Evolutionary conservation across 257 asterid species (phyloP).

Genomic region (Solanum bukasovii): DNA sequence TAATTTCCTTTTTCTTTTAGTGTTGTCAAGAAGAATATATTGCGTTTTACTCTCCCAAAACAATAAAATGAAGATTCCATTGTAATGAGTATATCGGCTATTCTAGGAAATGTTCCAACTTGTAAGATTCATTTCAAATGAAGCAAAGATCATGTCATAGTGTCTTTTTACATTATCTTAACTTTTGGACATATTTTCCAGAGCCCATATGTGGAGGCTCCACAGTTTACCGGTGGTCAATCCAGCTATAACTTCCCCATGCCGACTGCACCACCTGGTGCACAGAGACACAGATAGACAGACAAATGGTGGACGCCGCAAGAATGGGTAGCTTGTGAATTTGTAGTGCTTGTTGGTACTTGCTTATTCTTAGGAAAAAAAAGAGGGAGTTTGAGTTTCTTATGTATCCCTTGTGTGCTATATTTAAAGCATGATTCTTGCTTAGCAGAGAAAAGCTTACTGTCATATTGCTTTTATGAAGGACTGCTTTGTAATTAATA

Average conservation of each 20-base stretch:
- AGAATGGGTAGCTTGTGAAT: not conserved
- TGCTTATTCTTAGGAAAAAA: not conserved
- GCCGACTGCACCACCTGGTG: slow-evolving; percentile 97
- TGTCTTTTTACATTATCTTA: not conserved
- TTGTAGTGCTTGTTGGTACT: slow-evolving; percentile 2
- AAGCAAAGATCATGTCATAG: not conserved
- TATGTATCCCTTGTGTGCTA: not conserved
- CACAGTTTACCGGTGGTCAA: slow-evolving; percentile 42
- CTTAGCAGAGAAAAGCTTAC: not conserved
- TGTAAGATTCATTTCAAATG: not conserved
- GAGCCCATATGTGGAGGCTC: slow-evolving; percentile 97
- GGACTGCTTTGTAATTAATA: not conserved
- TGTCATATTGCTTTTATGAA: not conserved
- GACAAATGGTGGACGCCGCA: not conserved
- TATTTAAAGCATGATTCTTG: not conserved
- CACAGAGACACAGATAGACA: slow-evolving; percentile 42
- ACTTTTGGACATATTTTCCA: slow-evolving; percentile 16
- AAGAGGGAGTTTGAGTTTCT: slow-evolving; percentile 9
- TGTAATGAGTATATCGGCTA: not conserved
- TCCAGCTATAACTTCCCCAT: slow-evolving; percentile 50
- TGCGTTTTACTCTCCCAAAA: not conserved
- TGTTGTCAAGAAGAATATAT: not conserved
- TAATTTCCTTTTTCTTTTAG: not conserved
- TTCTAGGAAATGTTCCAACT: not conserved
- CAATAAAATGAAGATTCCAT: not conserved